These are phyloP conservation scores for Leccinum subtestaceum DNA, from an alignment of 768 basidiomycete species.

Conservation along the genomic window DNA sequence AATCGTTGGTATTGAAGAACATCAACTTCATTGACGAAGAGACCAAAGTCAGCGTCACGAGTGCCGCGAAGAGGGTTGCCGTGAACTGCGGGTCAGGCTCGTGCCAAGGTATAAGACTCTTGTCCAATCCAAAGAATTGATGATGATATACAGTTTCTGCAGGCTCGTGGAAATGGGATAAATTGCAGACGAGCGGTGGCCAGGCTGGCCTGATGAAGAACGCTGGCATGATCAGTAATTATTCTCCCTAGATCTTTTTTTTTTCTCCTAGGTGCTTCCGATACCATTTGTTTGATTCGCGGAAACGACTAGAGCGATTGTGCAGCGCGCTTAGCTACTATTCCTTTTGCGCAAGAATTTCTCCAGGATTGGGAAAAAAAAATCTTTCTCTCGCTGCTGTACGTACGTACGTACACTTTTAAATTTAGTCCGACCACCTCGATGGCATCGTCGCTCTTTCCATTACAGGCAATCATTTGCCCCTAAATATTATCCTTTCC, in stretches of 20 bases:
- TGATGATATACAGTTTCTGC: background rate
- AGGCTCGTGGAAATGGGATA: slow-evolving; percentile 54
- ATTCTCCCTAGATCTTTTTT: slow-evolving; percentile 19
- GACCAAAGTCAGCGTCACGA: slow-evolving; percentile 43
- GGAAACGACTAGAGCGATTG: background rate
- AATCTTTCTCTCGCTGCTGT: background rate
- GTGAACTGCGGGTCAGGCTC: slow-evolving; percentile 55
- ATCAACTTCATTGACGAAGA: slow-evolving; percentile 45
- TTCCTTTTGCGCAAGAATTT: background rate
- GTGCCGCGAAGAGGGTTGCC: slow-evolving; percentile 44
- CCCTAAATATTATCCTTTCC: background rate
- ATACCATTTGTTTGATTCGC: background rate
- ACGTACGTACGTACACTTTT: background rate
- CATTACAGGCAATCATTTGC: background rate
- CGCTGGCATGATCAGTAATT: slow-evolving; percentile 33
- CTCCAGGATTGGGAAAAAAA: background rate
- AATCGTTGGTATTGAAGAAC: slow-evolving; percentile 31
- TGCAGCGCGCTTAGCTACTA: background rate
- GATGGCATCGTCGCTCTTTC: background rate
- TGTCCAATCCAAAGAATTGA: background rate
- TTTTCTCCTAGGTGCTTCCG: background rate
- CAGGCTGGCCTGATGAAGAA: slow-evolving; percentile 34
- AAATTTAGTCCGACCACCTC: background rate
- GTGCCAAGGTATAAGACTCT: slow-evolving; percentile 42
- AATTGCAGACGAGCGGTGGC: slow-evolving; percentile 45